Evolutionary conservation across 2,329 filamentous ascomycete genomes (phyloP).

Genomic region (Helotiales sp.): DNA sequence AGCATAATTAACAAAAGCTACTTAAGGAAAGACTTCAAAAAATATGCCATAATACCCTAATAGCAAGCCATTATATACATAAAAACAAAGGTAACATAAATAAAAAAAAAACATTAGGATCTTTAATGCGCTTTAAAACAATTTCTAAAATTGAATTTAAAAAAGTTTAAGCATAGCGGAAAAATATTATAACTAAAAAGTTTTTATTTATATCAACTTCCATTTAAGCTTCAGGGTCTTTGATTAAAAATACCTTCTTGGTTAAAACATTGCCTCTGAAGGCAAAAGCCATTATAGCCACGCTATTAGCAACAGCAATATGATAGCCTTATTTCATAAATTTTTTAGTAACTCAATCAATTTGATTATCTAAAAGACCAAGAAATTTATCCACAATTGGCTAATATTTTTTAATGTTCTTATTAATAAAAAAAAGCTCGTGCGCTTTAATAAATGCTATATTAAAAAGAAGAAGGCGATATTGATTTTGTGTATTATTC

Average conservation of each 20-base stretch:
- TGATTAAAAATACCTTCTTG: not conserved
- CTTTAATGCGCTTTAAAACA: slow-evolving; percentile 34
- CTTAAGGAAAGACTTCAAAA: slow-evolving; percentile 38
- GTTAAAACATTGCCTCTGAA: slow-evolving; percentile 32
- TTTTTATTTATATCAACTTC: slow-evolving; percentile 26
- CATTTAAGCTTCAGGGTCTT: slow-evolving; percentile 24
- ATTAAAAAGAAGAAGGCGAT: slow-evolving; percentile 55
- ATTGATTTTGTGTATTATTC: slow-evolving; percentile 45
- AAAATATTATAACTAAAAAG: slow-evolving; percentile 14
- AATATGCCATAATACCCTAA: slow-evolving; percentile 28
- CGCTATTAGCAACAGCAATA: slow-evolving; percentile 56
- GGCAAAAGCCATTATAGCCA: slow-evolving; percentile 41
- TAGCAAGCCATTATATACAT: slow-evolving; percentile 32
- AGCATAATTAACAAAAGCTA: slow-evolving; percentile 30
- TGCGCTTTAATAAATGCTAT: slow-evolving; percentile 67
- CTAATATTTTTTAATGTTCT: slow-evolving; percentile 53
- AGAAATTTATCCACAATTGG: slow-evolving; percentile 56
- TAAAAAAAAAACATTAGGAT: slow-evolving; percentile 40
- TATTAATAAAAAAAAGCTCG: slow-evolving; percentile 64
- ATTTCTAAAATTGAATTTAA: slow-evolving; percentile 34
- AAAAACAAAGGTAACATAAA: slow-evolving; percentile 40
- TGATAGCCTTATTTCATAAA: slow-evolving; percentile 56
- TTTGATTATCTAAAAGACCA: slow-evolving; percentile 59
- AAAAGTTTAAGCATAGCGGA: slow-evolving; percentile 30
- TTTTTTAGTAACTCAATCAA: slow-evolving; percentile 54